phyloP scores from a whole-genome alignment of 2,329 filamentous ascomycete genomes.

The Fusarium xyrophilum region DNA sequence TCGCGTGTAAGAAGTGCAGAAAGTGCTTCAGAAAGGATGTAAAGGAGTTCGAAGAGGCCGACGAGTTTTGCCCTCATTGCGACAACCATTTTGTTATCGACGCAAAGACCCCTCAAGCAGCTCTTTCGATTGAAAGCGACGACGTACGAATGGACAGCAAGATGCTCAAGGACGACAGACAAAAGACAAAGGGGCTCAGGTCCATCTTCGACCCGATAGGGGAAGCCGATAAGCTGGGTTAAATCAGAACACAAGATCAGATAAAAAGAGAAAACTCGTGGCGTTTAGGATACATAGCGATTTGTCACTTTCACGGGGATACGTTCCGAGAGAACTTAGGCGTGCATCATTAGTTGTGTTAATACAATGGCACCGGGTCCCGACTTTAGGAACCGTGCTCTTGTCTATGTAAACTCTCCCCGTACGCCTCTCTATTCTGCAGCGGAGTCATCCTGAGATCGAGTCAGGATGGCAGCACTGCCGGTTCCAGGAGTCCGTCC shows the following conservation, averaged over 20 bases:
- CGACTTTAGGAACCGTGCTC: conserved; percentile 38
- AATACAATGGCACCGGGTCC: conserved; percentile 47
- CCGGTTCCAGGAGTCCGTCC: conserved; percentile 74
- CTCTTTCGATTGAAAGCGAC: conserved; percentile 87
- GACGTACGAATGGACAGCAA: conserved; percentile 84
- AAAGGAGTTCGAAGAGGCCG: conserved; percentile 89
- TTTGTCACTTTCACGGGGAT: conserved; percentile 32
- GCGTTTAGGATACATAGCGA: conserved; percentile 44
- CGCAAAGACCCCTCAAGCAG: conserved; percentile 81
- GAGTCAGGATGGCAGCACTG: conserved; percentile 76
- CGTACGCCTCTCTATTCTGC: conserved; percentile 44
- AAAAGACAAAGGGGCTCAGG: conserved; percentile 61
- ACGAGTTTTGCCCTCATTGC: conserved; percentile 99
- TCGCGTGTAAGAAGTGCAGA: conserved; percentile 98
- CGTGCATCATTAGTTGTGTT: conserved; percentile 47
- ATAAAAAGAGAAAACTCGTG: conserved; percentile 26
- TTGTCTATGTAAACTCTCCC: conserved; percentile 38
- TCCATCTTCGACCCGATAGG: conserved; percentile 79
- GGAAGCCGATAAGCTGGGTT: conserved; percentile 79
- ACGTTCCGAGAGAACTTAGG: conserved; percentile 25
- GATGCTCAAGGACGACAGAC: conserved; percentile 92
- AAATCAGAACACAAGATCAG: conserved; percentile 39
- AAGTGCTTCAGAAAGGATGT: conserved; percentile 98
- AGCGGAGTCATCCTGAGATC: conserved; percentile 55
- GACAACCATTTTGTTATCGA: conserved; percentile 98